Percentiles rank a stretch among this genome's conserved stretches.
phyloP scores from a whole-genome alignment of 805 yeast genomes.

The Candida chilensis region DNA sequence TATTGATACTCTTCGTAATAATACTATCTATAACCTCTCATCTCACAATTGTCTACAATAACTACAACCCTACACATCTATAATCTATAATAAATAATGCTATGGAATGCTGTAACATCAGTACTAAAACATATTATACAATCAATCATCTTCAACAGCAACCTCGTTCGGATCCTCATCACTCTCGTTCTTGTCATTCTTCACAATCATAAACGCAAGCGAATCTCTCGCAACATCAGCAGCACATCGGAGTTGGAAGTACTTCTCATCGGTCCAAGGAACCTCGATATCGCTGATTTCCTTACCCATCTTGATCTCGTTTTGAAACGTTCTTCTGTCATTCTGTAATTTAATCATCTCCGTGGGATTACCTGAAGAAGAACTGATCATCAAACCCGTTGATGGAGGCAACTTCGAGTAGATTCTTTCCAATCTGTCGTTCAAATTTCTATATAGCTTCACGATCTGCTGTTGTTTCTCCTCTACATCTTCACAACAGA shows the following conservation, averaged over 20 bases:
- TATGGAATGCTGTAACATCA: not conserved
- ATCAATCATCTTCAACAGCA: not conserved
- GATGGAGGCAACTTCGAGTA: slow-evolving; percentile 46
- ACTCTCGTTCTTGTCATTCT: slow-evolving; percentile 8
- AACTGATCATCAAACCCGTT: slow-evolving; percentile 50
- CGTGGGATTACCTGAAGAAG: slow-evolving; percentile 56
- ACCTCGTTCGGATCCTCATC: slow-evolving; percentile 2
- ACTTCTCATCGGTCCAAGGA: slow-evolving; percentile 45
- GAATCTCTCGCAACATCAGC: slow-evolving; percentile 51
- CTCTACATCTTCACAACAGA: slow-evolving; percentile 3
- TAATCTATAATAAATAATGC: no score
- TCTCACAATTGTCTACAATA: no score
- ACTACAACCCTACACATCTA: no score
- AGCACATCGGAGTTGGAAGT: slow-evolving; percentile 33
- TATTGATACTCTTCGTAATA: no score
- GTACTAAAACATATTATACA: not conserved
- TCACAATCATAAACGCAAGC: slow-evolving; percentile 43
- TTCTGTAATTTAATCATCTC: slow-evolving; percentile 36
- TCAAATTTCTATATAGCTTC: slow-evolving; percentile 20
- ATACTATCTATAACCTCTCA: no score
- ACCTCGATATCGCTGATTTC: slow-evolving; percentile 32
- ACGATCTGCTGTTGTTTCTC: slow-evolving; percentile 8
- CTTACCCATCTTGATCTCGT: slow-evolving; percentile 27
- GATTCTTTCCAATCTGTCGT: slow-evolving; percentile 34
- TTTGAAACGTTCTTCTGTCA: slow-evolving; percentile 30